Evolutionary conservation across 106 monocot species (phyloP), one percentile per base, ranked within the genome.

Genomic region (Dioscorea zingiberensis): DNA sequence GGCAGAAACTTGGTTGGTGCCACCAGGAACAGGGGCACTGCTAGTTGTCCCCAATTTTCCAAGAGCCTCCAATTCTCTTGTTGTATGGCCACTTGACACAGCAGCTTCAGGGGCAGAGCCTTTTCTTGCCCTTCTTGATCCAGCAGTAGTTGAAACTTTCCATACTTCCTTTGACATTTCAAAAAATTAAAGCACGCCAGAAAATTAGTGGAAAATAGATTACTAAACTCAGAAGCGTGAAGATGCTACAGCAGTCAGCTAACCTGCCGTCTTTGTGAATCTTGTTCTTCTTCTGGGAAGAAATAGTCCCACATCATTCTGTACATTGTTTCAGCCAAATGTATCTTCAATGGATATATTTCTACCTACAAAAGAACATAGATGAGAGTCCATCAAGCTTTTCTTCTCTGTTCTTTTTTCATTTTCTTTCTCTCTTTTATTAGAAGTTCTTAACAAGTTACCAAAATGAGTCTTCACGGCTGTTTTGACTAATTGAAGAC

Each of bases 301-400:
- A 98, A 87, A 58, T 98, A 98, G 16, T 74, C 82, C 98, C 98
- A 98, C 89, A 98, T 98, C 98, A 98, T 98, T 60, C 84, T 66
- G 65, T 98, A 98, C 98, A 98, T 98, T 54, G 89, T 74, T 69
- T 98, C 98, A 58, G 93, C 86, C 76, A 98, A 83, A 84, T 98
- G 78, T 68, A 98, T 93, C 79, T 79, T 98, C 73, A 98, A 70
- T 18, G 98, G 98, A 82, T 98, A 93, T 21, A 98, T 98, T 61
- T 98, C 93, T 44, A 98, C 98, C 98, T 98, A 58, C 66, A 73
- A 56, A 15, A 27, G 21, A 54, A 68, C 38, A 38, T 2, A 0
- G 6, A 10, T 6, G 10, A 38, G 4, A 38, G 4, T 38, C 38
- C 38, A n/a, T 38, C 10, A 38, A 10, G 38, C 0, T 38, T 38